Evolutionary conservation across 2,329 filamentous ascomycete genomes (phyloP).

Genomic region (Aspergillus phoenicis): DNA sequence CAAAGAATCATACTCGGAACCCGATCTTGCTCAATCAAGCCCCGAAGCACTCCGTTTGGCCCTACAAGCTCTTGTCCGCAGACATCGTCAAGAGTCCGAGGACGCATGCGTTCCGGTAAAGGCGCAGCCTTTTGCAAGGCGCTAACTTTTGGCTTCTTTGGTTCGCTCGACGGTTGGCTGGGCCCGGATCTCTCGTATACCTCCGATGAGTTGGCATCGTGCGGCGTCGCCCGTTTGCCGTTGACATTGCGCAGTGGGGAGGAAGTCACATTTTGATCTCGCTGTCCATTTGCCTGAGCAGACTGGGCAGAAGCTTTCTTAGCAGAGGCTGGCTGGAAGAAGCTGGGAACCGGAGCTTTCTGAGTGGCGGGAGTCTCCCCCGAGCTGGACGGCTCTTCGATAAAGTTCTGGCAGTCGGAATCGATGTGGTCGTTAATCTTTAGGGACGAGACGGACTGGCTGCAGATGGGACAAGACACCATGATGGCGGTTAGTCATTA

Average conservation of each 20-base stretch:
- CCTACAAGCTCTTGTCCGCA: slow-evolving; percentile 92
- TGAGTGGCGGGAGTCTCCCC: slow-evolving; percentile 39
- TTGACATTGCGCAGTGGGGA: slow-evolving; percentile 31
- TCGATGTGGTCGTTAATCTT: slow-evolving; percentile 92
- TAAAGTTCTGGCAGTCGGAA: slow-evolving; percentile 70
- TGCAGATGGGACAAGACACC: slow-evolving; percentile 83
- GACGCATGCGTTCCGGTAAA: slow-evolving; percentile 91
- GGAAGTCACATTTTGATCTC: slow-evolving; percentile 25
- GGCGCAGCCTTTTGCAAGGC: slow-evolving; percentile 72
- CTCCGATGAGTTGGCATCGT: slow-evolving; percentile 28
- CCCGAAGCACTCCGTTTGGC: slow-evolving; percentile 76
- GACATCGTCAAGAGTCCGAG: slow-evolving; percentile 78
- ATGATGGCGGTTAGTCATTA: slow-evolving; percentile 27
- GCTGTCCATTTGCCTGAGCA: slow-evolving; percentile 27
- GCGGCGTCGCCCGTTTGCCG: slow-evolving; percentile 37
- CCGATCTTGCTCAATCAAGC: slow-evolving; percentile 80
- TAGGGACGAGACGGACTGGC: slow-evolving; percentile 53
- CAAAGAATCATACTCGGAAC: slow-evolving; percentile 96
- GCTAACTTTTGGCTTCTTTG: slow-evolving; percentile 68
- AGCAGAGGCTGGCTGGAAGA: slow-evolving; percentile 58
- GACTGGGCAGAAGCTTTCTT: slow-evolving; percentile 43
- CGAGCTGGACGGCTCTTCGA: slow-evolving; percentile 57
- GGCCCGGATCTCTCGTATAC: slow-evolving; percentile 22
- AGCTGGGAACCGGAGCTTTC: slow-evolving; percentile 51
- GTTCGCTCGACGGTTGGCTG: slow-evolving; percentile 35